These are phyloP conservation scores for Leersia perrieri DNA, from an alignment of 176 grass and related monocot genomes.

Conservation along the genomic window DNA sequence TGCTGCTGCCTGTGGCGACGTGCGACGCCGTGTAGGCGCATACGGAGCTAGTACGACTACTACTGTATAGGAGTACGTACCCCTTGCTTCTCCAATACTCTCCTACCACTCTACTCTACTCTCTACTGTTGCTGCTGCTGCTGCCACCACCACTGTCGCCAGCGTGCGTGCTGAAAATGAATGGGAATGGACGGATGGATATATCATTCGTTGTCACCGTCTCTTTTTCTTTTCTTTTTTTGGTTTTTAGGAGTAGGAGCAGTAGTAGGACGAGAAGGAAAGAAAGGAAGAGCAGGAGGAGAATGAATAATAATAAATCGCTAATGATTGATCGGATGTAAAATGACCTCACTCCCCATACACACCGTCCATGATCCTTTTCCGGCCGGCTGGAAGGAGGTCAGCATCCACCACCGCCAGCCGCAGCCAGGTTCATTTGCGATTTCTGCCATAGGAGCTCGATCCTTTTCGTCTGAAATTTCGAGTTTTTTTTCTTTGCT, in stretches of 20 bases:
- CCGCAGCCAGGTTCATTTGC: no score
- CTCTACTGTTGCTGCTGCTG: neutral
- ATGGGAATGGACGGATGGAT: neutral
- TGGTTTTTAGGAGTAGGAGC: neutral
- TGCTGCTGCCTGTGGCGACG: neutral
- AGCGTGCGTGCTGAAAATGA: neutral
- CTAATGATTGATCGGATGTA: constrained; percentile 33
- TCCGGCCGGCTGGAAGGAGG: no score
- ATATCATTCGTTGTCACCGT: no score
- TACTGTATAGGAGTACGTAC: neutral
- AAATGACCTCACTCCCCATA: constrained; percentile 21
- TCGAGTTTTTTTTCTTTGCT: no score
- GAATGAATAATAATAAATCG: constrained; percentile 30
- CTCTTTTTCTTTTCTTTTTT: no score
- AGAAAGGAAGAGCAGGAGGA: no score
- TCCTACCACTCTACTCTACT: neutral
- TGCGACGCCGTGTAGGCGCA: neutral
- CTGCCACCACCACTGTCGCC: neutral
- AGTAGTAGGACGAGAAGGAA: neutral
- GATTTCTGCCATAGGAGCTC: no score
- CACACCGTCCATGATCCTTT: neutral
- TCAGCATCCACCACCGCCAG: no score
- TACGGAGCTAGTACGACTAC: neutral
- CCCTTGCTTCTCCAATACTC: neutral
- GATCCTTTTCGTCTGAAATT: no score